Base-by-base conservation (phyloP, 345 rosid species). In the Rhizophora mangle region DNA sequence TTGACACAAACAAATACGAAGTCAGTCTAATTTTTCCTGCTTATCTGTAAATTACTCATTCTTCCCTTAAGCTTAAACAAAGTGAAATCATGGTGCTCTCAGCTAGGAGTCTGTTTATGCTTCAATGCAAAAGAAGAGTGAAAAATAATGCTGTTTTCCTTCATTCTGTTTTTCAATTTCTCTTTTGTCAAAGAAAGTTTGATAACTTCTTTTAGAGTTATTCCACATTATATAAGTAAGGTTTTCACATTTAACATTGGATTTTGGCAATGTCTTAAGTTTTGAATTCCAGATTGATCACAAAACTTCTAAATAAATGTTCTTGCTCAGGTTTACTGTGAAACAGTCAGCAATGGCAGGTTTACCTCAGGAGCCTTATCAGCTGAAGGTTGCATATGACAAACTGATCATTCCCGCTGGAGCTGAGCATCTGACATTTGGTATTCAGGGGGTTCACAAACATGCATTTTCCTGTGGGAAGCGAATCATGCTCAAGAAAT, bases 401-500 rank as follows among this genome's bases (percentile, higher is more conserved):
- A 90, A 90, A 75, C 87, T 95, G 2, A 85, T 88, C 61, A 86
- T 95, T 43, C 92, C 96, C 64, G 87, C 93, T 8, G 96, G 98
- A 70, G 90, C 97, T 5, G 97, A 90, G 81, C 96, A 96, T 27
- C 68, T 89, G 67, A 95, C 99, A 64, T 92, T 95, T 30, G 98
- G 94, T 36, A 80, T 92, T 52, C 87, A 83, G 67, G 97, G 99
- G 18, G 96, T 95, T 43, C 69, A 83, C n/a, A 96, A 88, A 57
- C 88, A 95, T 61, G 94, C 97, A 18, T 86, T 73, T 60, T 95
- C 92, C 78, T 90, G 7, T 88, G 94, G 10, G 97, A 95, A 83
- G 99, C 87, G 73, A 79, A 83, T 60, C 98, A 87, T 56, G 98
- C 98, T 68, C 97, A 89, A 70, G 96, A 95, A 71, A 92, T 95